These are phyloP conservation scores for Rhizopogon hawkerae DNA, from an alignment of 1,284 basidiomycete species.

Conservation along the genomic window DNA sequence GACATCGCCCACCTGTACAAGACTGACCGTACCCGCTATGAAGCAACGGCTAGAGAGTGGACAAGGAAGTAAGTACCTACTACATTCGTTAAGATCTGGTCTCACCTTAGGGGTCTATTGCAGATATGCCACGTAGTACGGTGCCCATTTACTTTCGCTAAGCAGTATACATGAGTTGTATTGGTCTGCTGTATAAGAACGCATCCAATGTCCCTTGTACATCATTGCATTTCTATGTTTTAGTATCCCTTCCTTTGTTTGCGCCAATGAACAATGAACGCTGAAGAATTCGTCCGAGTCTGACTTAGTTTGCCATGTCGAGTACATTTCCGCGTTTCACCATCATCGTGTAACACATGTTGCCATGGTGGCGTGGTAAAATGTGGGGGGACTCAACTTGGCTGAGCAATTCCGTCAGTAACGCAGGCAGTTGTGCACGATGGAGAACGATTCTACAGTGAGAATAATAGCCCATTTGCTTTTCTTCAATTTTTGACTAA, in stretches of 20 bases:
- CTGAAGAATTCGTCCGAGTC: neutral
- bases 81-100: neutral
- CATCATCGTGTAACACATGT: neutral
- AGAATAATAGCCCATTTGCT: neutral
- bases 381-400: neutral
- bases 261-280: slow-evolving; percentile 1
- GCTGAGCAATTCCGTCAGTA: too few relatives aligned
- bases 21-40: slow-evolving; percentile 89
- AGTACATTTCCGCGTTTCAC: too few relatives aligned
- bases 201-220: slow-evolving; percentile 26
- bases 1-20: slow-evolving; percentile 89
- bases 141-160: slow-evolving; percentile 15
- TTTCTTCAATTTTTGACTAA: neutral
- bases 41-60: slow-evolving; percentile 94
- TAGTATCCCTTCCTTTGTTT: slow-evolving; percentile 22
- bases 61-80: slow-evolving; percentile 77
- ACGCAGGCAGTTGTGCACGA: neutral
- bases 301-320: neutral
- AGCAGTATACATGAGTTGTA: slow-evolving; percentile 23
- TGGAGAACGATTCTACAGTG: neutral
- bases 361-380: neutral
- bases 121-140: slow-evolving; percentile 52
- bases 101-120: slow-evolving; percentile 14
- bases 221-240: slow-evolving; percentile 26
- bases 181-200: slow-evolving; percentile 23